Base-by-base conservation (phyloP, 768 basidiomycete species). In the Suillus fuscotomentosus region DNA sequence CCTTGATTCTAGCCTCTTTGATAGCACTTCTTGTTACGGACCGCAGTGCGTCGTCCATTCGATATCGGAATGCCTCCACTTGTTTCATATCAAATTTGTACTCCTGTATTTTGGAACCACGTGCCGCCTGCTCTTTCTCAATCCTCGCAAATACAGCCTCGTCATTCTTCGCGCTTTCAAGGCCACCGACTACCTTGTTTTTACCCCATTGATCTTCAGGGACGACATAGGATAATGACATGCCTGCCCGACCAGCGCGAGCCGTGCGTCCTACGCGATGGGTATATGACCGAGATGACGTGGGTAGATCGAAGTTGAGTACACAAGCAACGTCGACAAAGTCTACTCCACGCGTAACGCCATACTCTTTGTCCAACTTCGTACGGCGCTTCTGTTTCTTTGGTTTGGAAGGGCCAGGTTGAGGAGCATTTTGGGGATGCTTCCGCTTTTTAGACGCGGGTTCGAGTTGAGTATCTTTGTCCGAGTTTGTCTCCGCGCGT, bases 301-400 rank as follows among this genome's bases (percentile, higher is more conserved):
- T 81, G 1, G 97, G 97, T n/a, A 99, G 84, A 76, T 99, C 97
- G 76, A 99, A 99, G 80, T 99, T 99, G 74, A 99, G 85, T 3
- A 99, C 97, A 70, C 96, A 98, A 11, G 95, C 88, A 62, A 99
- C 97, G 68, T 97, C 92, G 66, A 98, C 84, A 75, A 99, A 99
- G 77, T 99, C 97, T 64, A 99, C 88, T 3, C 97, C 97, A 54
- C 97, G 91, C 1, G 94, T 94, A 57, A 98, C 92, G 42, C 96
- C 95, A 69, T 95, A 98, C 73, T 97, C 94, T 60, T 84, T 87
- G 73, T 92, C 90, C 4, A 68, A 78, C 72, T 77, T 69, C 71
- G 81, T 78, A 76, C 83, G 88, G 43, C 82, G 83, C 67, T 86
- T 89, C 55, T 73, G 77, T n/a, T 78, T 68, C 67, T 83, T 85